A percentile compares a stretch with the other conserved stretches of the same genome.
phyloP scores from a whole-genome alignment of 768 basidiomycete species.

The Suillus lakei region DNA sequence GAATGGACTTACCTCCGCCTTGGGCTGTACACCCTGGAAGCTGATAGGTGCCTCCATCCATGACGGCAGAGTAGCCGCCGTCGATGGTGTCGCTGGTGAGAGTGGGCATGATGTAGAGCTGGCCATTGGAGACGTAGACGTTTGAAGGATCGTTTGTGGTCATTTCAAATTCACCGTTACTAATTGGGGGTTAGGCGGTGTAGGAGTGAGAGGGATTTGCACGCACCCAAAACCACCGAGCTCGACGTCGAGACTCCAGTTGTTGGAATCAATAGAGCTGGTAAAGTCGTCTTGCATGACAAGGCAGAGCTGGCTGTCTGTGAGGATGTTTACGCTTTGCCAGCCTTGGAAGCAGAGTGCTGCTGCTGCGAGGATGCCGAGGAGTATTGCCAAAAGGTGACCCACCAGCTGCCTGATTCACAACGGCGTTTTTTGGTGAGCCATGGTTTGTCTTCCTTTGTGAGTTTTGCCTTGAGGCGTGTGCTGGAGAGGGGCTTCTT shows the following conservation, averaged over 20 bases:
- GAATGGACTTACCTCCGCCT: conserved; percentile 6
- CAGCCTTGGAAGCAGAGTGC: conserved; percentile 53
- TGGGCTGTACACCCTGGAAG: conserved; percentile 41
- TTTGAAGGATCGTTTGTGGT: conserved; percentile 46
- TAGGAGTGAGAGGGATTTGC: neutral
- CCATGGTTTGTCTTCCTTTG: conserved; percentile 53
- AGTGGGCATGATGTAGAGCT: conserved; percentile 64
- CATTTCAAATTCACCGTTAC: conserved; percentile 62
- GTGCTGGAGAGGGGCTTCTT: conserved; percentile 47
- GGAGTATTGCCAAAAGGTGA: conserved; percentile 47
- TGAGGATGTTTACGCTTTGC: conserved; percentile 41
- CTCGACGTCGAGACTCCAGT: conserved; percentile 55
- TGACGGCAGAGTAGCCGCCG: conserved; percentile 40
- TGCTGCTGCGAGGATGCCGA: conserved; percentile 48
- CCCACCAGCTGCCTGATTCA: conserved; percentile 48
- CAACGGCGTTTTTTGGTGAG: conserved; percentile 38
- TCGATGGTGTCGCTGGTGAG: conserved; percentile 54
- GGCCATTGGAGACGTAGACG: conserved; percentile 50
- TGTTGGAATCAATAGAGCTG: conserved; percentile 43
- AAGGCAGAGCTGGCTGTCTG: conserved; percentile 41
- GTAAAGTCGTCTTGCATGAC: conserved; percentile 57
- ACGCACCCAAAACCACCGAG: conserved; percentile 57
- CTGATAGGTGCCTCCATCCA: conserved; percentile 43
- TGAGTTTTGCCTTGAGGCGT: conserved; percentile 55
- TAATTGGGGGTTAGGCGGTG: conserved; percentile 16